These are phyloP conservation scores for Pyracantha coccinea DNA, from an alignment of 331 rosid species.

Conservation along the genomic window DNA sequence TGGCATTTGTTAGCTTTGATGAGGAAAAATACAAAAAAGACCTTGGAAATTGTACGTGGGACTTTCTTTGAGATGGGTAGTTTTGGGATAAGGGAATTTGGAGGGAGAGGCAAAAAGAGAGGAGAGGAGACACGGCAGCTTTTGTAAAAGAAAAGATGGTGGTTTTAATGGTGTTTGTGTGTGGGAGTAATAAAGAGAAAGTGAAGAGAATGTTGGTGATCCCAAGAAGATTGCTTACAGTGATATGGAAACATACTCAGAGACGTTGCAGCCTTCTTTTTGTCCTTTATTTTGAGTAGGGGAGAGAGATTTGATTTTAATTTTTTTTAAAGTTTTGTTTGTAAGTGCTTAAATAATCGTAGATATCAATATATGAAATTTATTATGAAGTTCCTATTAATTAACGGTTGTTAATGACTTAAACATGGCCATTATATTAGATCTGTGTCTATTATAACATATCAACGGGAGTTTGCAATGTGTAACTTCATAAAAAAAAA, in stretches of 20 bases:
- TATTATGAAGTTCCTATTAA: not conserved
- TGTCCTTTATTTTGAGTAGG: not conserved
- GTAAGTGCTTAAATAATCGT: too few relatives aligned
- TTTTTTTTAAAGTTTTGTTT: not conserved
- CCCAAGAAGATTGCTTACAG: conserved; percentile 51
- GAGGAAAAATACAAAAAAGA: conserved; percentile 14
- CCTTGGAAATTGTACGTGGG: conserved; percentile 1
- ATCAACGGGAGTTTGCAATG: not conserved
- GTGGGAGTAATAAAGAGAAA: conserved; percentile 26
- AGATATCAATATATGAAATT: too few relatives aligned
- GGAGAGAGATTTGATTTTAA: not conserved
- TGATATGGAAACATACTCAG: conserved; percentile 9
- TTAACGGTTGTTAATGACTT: not conserved
- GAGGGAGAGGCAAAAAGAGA: not conserved
- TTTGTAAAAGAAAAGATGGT: conserved; percentile 40
- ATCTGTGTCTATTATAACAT: not conserved
- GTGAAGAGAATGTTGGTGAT: conserved; percentile 48
- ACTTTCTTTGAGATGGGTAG: conserved; percentile 16
- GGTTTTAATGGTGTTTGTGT: conserved; percentile 4
- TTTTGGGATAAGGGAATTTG: conserved; percentile 5
- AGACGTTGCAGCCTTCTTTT: conserved; percentile 30
- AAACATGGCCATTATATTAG: too few relatives aligned
- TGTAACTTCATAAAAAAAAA: not conserved
- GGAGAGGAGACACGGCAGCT: conserved; percentile 47
- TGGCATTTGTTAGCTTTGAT: not conserved